phyloP scores from a whole-genome alignment of 192 early-diverging fungal species.

The Linnemannia schmuckeri region DNA sequence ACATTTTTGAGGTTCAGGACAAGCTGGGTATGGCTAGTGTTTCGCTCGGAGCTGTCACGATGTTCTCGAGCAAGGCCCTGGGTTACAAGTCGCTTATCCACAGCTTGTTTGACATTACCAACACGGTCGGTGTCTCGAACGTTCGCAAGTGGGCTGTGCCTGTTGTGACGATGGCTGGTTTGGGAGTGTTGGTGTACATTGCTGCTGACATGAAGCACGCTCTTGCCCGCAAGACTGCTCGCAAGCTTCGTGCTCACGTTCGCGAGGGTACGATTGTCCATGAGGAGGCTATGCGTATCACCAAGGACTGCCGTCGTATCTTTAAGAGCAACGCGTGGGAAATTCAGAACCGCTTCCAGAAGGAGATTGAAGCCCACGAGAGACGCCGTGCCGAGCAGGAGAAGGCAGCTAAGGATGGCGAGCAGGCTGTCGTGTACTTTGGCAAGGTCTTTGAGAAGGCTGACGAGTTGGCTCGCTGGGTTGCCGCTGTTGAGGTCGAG shows the following conservation, averaged over 20 bases:
- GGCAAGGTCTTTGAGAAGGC: constrained; percentile 71
- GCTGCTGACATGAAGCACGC: constrained; percentile 78
- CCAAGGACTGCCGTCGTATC: constrained; percentile 72
- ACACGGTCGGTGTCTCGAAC: constrained; percentile 72
- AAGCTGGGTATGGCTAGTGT: constrained; percentile 53
- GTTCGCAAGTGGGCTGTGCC: constrained; percentile 74
- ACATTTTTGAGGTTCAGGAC: constrained; percentile 55
- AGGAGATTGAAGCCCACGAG: constrained; percentile 80
- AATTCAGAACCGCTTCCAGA: constrained; percentile 76
- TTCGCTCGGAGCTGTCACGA: constrained; percentile 54
- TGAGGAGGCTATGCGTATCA: constrained; percentile 73
- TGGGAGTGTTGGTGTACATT: constrained; percentile 74
- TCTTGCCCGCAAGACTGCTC: constrained; percentile 77
- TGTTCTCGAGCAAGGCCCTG: constrained; percentile 47
- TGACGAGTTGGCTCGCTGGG: constrained; percentile 65
- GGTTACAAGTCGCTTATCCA: constrained; percentile 56
- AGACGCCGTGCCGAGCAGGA: constrained; percentile 71
- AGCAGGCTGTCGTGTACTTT: constrained; percentile 78
- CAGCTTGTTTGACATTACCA: constrained; percentile 61
- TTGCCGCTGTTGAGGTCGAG: constrained; percentile 58
- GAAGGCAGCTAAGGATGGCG: constrained; percentile 66
- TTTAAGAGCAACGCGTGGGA: constrained; percentile 79
- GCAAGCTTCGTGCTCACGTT: constrained; percentile 65
- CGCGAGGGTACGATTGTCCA: constrained; percentile 67
- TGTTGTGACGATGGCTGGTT: constrained; percentile 66